Conservation (phyloP, 2,329 filamentous ascomycete species). For the Arthrocladium fulminans region DNA sequence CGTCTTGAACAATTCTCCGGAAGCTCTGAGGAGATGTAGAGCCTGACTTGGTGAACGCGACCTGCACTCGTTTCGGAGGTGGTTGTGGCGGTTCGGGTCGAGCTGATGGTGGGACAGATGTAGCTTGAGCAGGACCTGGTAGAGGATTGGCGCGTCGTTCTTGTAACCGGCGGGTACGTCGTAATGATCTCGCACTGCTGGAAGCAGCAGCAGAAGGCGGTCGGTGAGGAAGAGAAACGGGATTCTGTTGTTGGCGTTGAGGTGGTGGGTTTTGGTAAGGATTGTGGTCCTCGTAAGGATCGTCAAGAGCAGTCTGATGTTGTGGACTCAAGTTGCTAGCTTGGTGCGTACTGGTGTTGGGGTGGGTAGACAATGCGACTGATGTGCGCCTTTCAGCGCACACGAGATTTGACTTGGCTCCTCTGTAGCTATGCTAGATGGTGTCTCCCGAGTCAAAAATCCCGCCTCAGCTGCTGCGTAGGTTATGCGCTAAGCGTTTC, state of each 20-base stretch:
- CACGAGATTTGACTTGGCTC: background rate
- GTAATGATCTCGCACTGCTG: slow-evolving; percentile 44
- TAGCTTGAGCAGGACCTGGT: slow-evolving; percentile 19
- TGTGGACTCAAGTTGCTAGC: slow-evolving; percentile 30
- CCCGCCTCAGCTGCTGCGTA: background rate
- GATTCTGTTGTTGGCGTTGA: slow-evolving; percentile 23
- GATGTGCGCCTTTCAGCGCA: slow-evolving; percentile 17
- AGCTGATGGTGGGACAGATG: slow-evolving; percentile 14
- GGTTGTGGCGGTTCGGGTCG: slow-evolving; percentile 8
- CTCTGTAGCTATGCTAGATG: background rate
- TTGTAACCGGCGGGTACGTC: slow-evolving; percentile 46
- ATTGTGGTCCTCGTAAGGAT: slow-evolving; percentile 48
- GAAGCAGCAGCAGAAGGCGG: slow-evolving; percentile 42
- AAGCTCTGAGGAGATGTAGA: slow-evolving; percentile 27
- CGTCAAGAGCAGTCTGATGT: slow-evolving; percentile 36
- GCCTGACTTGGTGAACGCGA: slow-evolving; percentile 17
- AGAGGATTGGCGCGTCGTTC: slow-evolving; percentile 29
- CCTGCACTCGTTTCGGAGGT: background rate
- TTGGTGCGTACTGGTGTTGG: background rate
- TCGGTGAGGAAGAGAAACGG: slow-evolving; percentile 13
- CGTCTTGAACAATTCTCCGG: slow-evolving; percentile 27
- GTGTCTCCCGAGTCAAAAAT: background rate
- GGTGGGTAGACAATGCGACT: slow-evolving; percentile 13
- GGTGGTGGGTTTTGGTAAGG: slow-evolving; percentile 20
- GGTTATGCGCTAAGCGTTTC: background rate